Evolutionary conservation across 2,329 filamentous ascomycete species (phyloP), one percentile per base, ranked within the genome.

Genomic region (Cordyceps tenuipes): DNA sequence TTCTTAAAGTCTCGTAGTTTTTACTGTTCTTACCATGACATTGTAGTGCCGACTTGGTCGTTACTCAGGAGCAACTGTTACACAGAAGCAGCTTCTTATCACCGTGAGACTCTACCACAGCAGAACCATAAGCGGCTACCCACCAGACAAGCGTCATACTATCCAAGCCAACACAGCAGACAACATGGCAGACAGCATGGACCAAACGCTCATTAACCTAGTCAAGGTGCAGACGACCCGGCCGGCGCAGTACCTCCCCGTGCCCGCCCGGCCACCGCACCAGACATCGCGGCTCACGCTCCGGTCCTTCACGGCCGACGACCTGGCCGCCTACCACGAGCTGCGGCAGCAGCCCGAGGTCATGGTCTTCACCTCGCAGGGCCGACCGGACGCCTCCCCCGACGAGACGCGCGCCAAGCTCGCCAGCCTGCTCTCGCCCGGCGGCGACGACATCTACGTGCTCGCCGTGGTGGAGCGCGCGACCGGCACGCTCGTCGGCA

Each of bases 331-430:
- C 7, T 62, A 85, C 17, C 73, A 82, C 63, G 70, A 71, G 23
- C 73, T 89, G 57, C 82, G 85, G 26, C 75, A 74, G 15, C 76
- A 85, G 67, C 76, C 78, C 5, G 82, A 85, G 64, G 82, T 86
- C 51, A 89, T 89, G 86, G 69, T 70, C 59, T 85, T 79, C 76
- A 85, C 84, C 57, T 58, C 63, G 3, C 64, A 67, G 63, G 78
- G 76, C 61, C 60, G 64, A 9, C 64, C 72, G 9, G 79, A 86
- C 70, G 62, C 66, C 57, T 72, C 78, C 65, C 53, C 76, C 2
- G 75, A 73, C 1, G 74, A 76, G 60, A 81, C 82, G 10, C 70
- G 70, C 61, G 65, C 62, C 26, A 75, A 67, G 54, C 66, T 83
- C 52, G 68, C 68, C 5, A 64, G 63, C 12, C 76, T 74, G 36